A percentile compares a stretch with the other conserved stretches of the same genome.
Evolutionary conservation across 2,329 filamentous ascomycete species (phyloP).

Genomic region (Dactylellina sp.): DNA sequence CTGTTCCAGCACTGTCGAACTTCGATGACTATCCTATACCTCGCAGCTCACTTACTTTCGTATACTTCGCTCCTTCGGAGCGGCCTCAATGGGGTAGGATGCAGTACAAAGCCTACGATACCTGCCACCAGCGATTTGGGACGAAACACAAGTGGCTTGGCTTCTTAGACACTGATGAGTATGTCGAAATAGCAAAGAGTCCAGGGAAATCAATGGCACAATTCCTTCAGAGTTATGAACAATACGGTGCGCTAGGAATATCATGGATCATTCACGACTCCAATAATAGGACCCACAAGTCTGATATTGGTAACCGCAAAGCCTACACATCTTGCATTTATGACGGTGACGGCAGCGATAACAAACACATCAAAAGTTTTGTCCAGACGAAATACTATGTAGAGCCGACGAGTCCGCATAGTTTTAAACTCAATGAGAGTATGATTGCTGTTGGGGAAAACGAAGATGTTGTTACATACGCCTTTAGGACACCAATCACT

Average conservation of each 20-base stretch:
- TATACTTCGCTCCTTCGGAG: slow-evolving; percentile 55
- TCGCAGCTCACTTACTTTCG: slow-evolving; percentile 57
- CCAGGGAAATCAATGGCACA: slow-evolving; percentile 58
- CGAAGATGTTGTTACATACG: slow-evolving; percentile 4
- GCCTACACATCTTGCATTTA: slow-evolving; percentile 61
- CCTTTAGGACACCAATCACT: slow-evolving; percentile 60
- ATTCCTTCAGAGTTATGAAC: slow-evolving; percentile 57
- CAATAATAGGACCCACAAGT: slow-evolving; percentile 57
- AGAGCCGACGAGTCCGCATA: slow-evolving; percentile 47
- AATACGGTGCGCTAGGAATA: slow-evolving; percentile 61
- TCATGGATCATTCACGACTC: slow-evolving; percentile 62
- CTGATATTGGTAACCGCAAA: slow-evolving; percentile 59
- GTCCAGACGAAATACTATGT: slow-evolving; percentile 59
- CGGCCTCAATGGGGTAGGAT: slow-evolving; percentile 19
- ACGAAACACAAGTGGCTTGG: slow-evolving; percentile 61
- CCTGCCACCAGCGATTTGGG: slow-evolving; percentile 57
- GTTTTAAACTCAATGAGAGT: slow-evolving; percentile 11
- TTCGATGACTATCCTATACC: slow-evolving; percentile 59
- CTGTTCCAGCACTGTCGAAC: slow-evolving; percentile 58
- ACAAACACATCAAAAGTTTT: slow-evolving; percentile 61
- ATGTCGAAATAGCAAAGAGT: slow-evolving; percentile 61
- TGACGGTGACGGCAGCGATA: slow-evolving; percentile 58
- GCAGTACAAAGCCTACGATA: slow-evolving; percentile 58
- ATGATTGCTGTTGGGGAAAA: slow-evolving; percentile 28
- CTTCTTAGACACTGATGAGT: slow-evolving; percentile 62